These are phyloP conservation scores for Moesziomyces aphidis DNA, from an alignment of 1,284 basidiomycete species.

Conservation along the genomic window DNA sequence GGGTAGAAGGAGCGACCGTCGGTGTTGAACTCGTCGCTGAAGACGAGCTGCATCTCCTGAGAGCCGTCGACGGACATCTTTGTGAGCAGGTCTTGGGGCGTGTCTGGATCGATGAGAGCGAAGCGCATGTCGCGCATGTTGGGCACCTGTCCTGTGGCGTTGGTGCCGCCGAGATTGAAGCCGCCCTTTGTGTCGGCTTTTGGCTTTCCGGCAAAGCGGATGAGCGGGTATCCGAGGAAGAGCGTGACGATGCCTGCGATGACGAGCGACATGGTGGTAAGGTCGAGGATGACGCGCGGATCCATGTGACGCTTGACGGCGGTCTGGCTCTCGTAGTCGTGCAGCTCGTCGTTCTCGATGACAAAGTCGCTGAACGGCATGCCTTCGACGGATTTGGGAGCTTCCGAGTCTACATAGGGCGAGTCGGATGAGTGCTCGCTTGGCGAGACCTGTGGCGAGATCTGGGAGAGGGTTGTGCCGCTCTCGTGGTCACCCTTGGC, in stretches of 20 bases:
- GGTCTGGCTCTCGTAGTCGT: conserved; percentile 41
- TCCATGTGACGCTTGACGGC: conserved; percentile 28
- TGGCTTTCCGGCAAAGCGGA: conserved; percentile 62
- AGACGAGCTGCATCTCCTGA: conserved; percentile 63
- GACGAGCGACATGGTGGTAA: conserved; percentile 68
- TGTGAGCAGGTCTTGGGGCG: conserved; percentile 56
- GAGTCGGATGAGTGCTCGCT: conserved; percentile 26
- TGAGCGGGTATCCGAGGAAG: conserved; percentile 83
- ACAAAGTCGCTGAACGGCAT: conserved; percentile 49
- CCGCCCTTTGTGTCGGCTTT: conserved; percentile 27
- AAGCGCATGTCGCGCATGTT: conserved; percentile 35
- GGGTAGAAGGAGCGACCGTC: conserved; percentile 72
- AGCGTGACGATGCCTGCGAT: conserved; percentile 72
- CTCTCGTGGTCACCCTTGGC: conserved; percentile 8
- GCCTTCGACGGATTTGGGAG: conserved; percentile 13
- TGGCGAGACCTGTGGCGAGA: conserved; percentile 19
- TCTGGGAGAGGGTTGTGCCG: conserved; percentile 3
- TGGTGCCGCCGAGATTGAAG: conserved; percentile 55
- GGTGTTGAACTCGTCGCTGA: conserved; percentile 67
- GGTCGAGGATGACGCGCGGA: conserved; percentile 28
- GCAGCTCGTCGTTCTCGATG: conserved; percentile 49
- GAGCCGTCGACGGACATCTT: conserved; percentile 70
- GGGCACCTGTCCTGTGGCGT: conserved; percentile 57
- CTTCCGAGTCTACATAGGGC: conserved; percentile 33
- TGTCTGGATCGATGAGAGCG: conserved; percentile 68